Base-by-base conservation (phyloP, 2,329 filamentous ascomycete genomes). In the Calonectria crousiana region DNA sequence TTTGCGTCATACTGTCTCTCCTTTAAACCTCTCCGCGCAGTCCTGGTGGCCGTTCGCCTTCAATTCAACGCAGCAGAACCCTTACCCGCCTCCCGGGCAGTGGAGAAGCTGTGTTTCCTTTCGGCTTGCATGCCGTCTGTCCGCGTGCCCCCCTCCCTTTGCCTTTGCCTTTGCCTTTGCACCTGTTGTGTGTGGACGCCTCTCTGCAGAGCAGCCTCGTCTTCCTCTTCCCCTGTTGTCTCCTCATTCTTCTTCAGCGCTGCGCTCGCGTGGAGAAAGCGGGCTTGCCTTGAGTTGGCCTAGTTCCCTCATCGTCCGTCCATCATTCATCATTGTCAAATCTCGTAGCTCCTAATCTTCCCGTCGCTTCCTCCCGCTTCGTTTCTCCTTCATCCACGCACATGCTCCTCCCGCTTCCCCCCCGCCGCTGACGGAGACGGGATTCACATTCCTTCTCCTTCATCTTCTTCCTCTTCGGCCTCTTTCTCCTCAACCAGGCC, bases 1-100 rank as follows among this genome's bases (percentile, higher is more conserved):
- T 73, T 68, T 73, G 71, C 71, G 71, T 73, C 71, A 73, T 73
- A 66, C 69, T 67, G 69, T 62, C 64, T 72, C 69, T 70, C 34
- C 41, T 36, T 47, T 67, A 34, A 53, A 23, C 67, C 38, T 69
- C 52, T 38, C 26, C 13, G 41, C 18, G 41, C 41, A 44, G 2
- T 13, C 18, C 18, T 28, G 23, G 34, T 32, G 23, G 49, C 41
- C 32, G 20, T 60, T 60, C 11, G 56, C 38, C 14, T 51, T 34
- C 23, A 30, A 36, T 18, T 44, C 23, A n/a, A 28, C 38, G 32
- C n/a, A 60, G 56, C n/a, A 60, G 47, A 64, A 51, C 60, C 68
- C 68, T 71, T 56, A 64, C 60, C 60, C 60, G 60, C 36, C 60
- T 56, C 56, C 56, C 56, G 38, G 36, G 18, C 14, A 16, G 36